Conservation (phyloP, 2,329 filamentous ascomycete genomes). For the Penicillium sp. region DNA sequence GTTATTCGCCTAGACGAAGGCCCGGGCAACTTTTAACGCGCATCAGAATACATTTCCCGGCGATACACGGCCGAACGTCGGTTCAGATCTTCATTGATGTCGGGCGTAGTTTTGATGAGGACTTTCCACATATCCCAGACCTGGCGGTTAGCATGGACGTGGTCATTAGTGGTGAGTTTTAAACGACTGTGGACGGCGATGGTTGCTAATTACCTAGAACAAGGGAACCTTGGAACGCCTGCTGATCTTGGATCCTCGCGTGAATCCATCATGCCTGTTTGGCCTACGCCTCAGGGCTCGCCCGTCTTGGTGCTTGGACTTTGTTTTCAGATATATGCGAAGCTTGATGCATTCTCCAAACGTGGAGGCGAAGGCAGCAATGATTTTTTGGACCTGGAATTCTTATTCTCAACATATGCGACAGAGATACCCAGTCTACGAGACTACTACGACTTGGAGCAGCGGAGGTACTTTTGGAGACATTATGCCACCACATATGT, state of each 20-base stretch:
- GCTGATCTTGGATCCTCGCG: slow-evolving; percentile 18
- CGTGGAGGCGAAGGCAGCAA: slow-evolving; percentile 20
- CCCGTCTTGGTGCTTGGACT: slow-evolving; percentile 17
- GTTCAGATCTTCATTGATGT: slow-evolving; percentile 21
- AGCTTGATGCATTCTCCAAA: slow-evolving; percentile 15
- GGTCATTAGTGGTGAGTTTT: slow-evolving; percentile 17
- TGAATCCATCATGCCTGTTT: slow-evolving; percentile 16
- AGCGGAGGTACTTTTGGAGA: slow-evolving; percentile 16
- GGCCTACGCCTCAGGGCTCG: slow-evolving; percentile 16
- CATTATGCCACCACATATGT: slow-evolving; percentile 17
- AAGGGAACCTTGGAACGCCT: slow-evolving; percentile 20
- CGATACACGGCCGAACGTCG: slow-evolving; percentile 16
- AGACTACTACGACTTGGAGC: slow-evolving; percentile 15
- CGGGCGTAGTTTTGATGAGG: slow-evolving; percentile 16
- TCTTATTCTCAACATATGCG: slow-evolving; percentile 18
- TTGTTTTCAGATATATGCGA: slow-evolving; percentile 20
- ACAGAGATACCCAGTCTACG: slow-evolving; percentile 15
- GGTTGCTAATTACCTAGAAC: slow-evolving; percentile 5
- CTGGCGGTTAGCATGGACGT: slow-evolving; percentile 21
- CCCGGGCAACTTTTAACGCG: slow-evolving; percentile 4
- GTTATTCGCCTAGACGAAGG: not conserved
- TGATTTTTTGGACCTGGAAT: slow-evolving; percentile 18
- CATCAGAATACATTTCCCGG: slow-evolving; percentile 18
- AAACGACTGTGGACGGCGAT: not conserved
- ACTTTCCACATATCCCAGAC: slow-evolving; percentile 18